Percentiles rank a stretch among this genome's conserved stretches.
Conservation (phyloP, 2,329 filamentous ascomycete genomes). For the Diplodia corticola region DNA sequence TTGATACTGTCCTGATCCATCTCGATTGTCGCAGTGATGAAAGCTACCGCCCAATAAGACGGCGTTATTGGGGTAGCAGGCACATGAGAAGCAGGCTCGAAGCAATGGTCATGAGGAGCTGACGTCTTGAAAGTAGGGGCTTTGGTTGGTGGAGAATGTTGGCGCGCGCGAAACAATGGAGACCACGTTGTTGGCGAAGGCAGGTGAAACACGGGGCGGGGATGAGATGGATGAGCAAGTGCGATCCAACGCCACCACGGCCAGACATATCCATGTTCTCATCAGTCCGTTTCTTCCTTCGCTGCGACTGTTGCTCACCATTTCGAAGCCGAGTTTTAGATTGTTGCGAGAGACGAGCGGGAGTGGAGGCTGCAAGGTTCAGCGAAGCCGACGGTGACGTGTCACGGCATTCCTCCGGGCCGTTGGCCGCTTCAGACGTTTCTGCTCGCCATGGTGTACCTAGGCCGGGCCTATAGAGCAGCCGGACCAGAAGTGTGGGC, state of each 20-base stretch:
- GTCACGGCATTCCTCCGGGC: slow-evolving; percentile 3
- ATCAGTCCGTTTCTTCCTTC: too few species aligned
- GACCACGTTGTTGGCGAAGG: not conserved
- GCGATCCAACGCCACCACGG: too few species aligned
- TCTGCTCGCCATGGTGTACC: not conserved
- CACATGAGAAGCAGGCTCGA: not conserved
- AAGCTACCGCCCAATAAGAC: too few species aligned
- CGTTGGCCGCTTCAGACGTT: not conserved
- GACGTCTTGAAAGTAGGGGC: not conserved
- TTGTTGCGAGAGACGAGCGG: not conserved
- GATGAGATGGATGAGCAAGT: not conserved
- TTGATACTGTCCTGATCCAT: too few species aligned
- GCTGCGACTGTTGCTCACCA: slow-evolving; percentile 2
- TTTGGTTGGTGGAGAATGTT: slow-evolving; percentile 3
- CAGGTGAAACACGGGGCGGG: slow-evolving; percentile 1
- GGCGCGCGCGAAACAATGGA: slow-evolving; percentile 15
- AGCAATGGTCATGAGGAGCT: not conserved
- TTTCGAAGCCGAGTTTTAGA: slow-evolving; percentile 13
- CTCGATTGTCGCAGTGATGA: too few species aligned
- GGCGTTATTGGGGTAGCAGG: not conserved
- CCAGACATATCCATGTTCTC: too few species aligned
- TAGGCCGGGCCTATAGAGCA: not conserved
- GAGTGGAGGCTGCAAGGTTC: slow-evolving; percentile 7
- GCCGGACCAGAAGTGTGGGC: not conserved
- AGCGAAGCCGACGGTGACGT: slow-evolving; percentile 10